A percentile compares a stretch with the other conserved stretches of the same genome.
phyloP scores from a whole-genome alignment of 805 yeast species.

The Metschnikowia lochheadii region DNA sequence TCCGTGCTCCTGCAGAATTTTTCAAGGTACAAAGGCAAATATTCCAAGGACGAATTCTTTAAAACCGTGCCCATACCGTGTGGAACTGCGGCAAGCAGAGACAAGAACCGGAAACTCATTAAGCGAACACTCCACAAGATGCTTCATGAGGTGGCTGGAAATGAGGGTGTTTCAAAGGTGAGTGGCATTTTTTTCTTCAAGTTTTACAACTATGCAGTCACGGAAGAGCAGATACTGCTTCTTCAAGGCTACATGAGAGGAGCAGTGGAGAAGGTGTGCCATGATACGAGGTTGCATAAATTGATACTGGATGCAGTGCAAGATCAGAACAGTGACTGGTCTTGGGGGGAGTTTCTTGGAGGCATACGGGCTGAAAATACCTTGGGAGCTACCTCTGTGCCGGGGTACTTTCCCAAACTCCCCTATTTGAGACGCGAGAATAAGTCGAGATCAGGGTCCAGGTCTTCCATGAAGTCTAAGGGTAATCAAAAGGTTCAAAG shows the following conservation, averaged over 20 bases:
- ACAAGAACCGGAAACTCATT: constrained; percentile 36
- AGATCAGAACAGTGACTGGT: constrained; percentile 4
- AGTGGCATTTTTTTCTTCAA: constrained; percentile 15
- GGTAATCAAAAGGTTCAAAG: no score
- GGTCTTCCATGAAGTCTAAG: no score
- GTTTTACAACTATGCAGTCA: constrained; percentile 8
- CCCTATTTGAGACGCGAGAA: constrained; percentile 7
- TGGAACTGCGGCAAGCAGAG: constrained; percentile 31
- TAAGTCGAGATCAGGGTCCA: no score
- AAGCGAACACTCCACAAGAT: constrained; percentile 10
- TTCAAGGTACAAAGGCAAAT: constrained; percentile 28
- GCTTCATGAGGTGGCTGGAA: constrained; percentile 6
- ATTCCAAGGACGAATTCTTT: constrained; percentile 20
- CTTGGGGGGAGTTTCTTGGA: constrained; percentile 4
- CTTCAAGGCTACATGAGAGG: constrained; percentile 2
- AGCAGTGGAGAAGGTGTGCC: constrained; percentile 12
- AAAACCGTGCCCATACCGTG: constrained; percentile 25
- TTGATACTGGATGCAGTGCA: background rate
- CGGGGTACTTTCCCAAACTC: constrained; percentile 18
- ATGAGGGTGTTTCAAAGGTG: constrained; percentile 7
- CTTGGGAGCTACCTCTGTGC: constrained; percentile 10
- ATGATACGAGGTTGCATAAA: constrained; percentile 1
- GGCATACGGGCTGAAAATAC: constrained; percentile 11
- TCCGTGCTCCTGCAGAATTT: constrained; percentile 19
- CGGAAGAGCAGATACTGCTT: constrained; percentile 1